Evolutionary conservation across 352 stramenopile species (phyloP).

Genomic region (Sclerospora graminicola): DNA sequence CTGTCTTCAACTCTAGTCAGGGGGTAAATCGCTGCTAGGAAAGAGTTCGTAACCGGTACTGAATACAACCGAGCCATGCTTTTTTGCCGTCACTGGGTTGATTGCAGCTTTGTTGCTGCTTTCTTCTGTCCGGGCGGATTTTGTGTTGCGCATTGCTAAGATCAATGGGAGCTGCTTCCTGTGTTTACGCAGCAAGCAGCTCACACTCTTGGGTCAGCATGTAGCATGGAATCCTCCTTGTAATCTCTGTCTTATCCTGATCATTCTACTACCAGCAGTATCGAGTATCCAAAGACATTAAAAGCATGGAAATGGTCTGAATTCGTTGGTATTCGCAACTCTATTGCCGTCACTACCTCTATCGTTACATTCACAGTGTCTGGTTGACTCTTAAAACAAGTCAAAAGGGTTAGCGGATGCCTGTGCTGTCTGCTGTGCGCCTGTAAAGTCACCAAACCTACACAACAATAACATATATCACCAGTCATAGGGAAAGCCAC

Average conservation of each 20-base stretch:
- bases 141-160: conserved; percentile 46
- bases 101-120: conserved; percentile 49
- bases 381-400: conserved; percentile 74
- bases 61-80: conserved; percentile 33
- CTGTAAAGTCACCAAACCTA: conserved; percentile 47
- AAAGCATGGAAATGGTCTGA: neutral
- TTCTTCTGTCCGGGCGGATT: conserved; percentile 89
- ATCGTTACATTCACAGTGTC: neutral
- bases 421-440: conserved; percentile 21
- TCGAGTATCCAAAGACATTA: no score
- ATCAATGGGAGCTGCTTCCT: conserved; percentile 1
- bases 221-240: conserved; percentile 43
- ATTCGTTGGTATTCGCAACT: conserved; percentile 11
- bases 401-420: conserved; percentile 70
- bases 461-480: no score
- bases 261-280: neutral
- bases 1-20: conserved; percentile 6
- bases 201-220: conserved; percentile 8
- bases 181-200: conserved; percentile 1
- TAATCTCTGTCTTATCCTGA: neutral
- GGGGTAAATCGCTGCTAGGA: conserved; percentile 19
- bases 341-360: conserved; percentile 14
- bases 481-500: no score
- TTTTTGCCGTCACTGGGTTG: conserved; percentile 86
- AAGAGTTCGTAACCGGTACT: conserved; percentile 26